Evolutionary conservation across 371 early-diverging fungal species (phyloP).

Genomic region (Mortierella sp.): DNA sequence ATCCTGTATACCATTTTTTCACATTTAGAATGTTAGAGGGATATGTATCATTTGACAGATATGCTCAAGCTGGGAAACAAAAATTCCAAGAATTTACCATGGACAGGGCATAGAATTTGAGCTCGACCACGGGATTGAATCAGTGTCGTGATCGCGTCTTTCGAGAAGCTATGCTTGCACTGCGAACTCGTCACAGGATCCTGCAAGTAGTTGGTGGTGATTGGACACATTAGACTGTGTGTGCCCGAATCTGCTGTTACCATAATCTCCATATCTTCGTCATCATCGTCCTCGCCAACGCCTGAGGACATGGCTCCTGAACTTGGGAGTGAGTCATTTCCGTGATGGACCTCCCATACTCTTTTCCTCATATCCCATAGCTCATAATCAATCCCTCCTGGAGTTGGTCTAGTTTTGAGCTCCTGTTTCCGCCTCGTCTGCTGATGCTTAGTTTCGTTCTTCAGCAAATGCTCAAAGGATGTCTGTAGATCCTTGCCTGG

Average conservation of each 20-base stretch:
- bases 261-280: constrained; percentile 51
- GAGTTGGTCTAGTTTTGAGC: constrained; percentile 3
- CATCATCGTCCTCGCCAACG: constrained; percentile 38
- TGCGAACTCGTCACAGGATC: constrained; percentile 49
- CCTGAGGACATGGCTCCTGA: constrained; percentile 4
- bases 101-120: constrained; percentile 34
- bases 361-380: constrained; percentile 36
- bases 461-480: constrained; percentile 26
- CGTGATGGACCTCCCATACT: constrained; percentile 54
- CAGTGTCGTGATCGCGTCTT: constrained; percentile 26
- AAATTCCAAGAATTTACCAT: constrained; percentile 22
- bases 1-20: constrained; percentile 19
- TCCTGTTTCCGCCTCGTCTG: constrained; percentile 37
- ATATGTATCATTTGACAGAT: too few relatives aligned
- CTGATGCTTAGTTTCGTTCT: constrained; percentile 22
- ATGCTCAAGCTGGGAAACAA: neutral
- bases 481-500: constrained; percentile 16
- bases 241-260: constrained; percentile 19
- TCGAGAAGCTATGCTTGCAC: constrained; percentile 55
- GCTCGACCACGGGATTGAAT: constrained; percentile 24
- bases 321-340: constrained; percentile 20
- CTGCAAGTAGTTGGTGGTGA: constrained; percentile 46
- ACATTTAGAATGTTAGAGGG: neutral
- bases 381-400: constrained; percentile 25
- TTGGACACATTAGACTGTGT: constrained; percentile 41